Conservation (phyloP, 768 basidiomycete species). For the Tubosaeta sp. region DNA sequence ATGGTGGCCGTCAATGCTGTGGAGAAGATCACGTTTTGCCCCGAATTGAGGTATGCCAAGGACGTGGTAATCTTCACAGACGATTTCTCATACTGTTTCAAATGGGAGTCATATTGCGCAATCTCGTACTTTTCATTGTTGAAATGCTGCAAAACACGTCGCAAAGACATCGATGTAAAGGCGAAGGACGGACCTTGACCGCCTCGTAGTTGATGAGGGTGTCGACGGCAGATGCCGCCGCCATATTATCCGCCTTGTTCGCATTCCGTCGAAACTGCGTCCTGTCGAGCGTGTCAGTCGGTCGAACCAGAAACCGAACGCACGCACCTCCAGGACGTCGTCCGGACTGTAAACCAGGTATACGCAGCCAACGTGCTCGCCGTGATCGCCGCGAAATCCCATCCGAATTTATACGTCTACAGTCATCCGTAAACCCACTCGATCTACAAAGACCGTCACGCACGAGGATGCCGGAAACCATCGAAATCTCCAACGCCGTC, state of each 20-base stretch:
- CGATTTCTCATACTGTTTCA: conserved; percentile 83
- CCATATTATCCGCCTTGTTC: conserved; percentile 95
- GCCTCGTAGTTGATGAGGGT: conserved; percentile 98
- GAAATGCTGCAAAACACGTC: conserved; percentile 63
- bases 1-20: conserved; percentile 90
- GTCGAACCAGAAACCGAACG: not conserved
- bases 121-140: conserved; percentile 95
- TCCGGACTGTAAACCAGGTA: conserved; percentile 95
- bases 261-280: conserved; percentile 92
- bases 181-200: conserved; percentile 68
- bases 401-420: conserved; percentile 96
- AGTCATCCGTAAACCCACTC: not conserved
- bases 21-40: conserved; percentile 96
- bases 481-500: conserved; percentile 90
- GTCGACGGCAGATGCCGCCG: conserved; percentile 90
- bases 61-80: conserved; percentile 95
- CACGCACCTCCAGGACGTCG: conserved; percentile 89
- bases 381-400: conserved; percentile 94
- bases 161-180: not conserved
- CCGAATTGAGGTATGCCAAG: conserved; percentile 89
- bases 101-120: conserved; percentile 85
- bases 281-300: conserved; percentile 36
- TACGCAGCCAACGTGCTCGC: conserved; percentile 81
- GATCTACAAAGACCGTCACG: conserved; percentile 20
- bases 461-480: conserved; percentile 97